phyloP scores from a whole-genome alignment of 352 stramenopile genomes.

The Bremia lactucae region DNA sequence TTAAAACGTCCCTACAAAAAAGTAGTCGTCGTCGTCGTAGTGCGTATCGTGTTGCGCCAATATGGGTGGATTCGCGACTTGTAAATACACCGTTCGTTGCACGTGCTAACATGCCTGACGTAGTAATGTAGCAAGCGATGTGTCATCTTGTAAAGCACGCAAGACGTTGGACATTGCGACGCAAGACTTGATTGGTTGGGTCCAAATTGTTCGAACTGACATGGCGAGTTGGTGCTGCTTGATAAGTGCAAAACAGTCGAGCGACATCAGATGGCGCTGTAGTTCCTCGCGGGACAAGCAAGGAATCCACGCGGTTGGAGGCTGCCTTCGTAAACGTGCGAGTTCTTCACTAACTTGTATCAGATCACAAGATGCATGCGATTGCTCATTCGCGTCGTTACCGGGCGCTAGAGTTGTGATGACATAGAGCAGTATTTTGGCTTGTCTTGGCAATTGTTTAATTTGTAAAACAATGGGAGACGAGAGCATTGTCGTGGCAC shows the following conservation, averaged over 20 bases:
- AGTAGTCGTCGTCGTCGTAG: no score
- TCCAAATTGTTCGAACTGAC: constrained; percentile 31
- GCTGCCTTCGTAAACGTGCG: constrained; percentile 20
- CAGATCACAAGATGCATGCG: constrained; percentile 22
- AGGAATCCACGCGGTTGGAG: constrained; percentile 45
- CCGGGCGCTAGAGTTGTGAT: constrained; percentile 44
- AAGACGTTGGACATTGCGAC: constrained; percentile 35
- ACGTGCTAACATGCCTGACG: constrained; percentile 14
- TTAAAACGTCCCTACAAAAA: no score
- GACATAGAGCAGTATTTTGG: constrained; percentile 57
- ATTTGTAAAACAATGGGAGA: constrained; percentile 40
- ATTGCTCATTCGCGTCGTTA: constrained; percentile 8
- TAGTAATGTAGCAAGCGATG: constrained; percentile 23
- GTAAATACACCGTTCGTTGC: no score
- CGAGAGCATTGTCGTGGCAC: constrained; percentile 32
- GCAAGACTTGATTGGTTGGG: constrained; percentile 32
- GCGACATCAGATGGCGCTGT: constrained; percentile 44
- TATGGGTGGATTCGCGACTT: no score
- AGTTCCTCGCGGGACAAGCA: constrained; percentile 47
- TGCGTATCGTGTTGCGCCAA: no score
- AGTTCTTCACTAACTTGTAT: constrained; percentile 40
- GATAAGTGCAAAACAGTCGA: constrained; percentile 63
- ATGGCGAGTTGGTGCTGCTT: constrained; percentile 20
- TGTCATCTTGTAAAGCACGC: constrained; percentile 35
- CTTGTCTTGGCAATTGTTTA: constrained; percentile 45